Evolutionary conservation across 2,329 filamentous ascomycete species (phyloP).

Genomic region (Fusarium ramigenum): DNA sequence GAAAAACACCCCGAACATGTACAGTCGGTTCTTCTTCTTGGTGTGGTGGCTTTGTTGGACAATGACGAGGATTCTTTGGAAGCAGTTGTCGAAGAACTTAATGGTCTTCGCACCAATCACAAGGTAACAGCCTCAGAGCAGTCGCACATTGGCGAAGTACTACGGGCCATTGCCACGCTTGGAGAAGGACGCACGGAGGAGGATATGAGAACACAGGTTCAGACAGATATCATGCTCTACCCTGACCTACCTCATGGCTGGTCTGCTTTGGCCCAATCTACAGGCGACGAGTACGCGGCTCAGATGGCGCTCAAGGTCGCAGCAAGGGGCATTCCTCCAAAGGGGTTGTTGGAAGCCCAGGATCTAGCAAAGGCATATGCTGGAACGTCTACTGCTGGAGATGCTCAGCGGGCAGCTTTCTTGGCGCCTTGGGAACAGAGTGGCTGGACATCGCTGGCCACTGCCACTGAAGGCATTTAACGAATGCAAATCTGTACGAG

Average conservation of each 20-base stretch:
- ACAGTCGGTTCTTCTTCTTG: constrained; percentile 81
- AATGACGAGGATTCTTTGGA: constrained; percentile 81
- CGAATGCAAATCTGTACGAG: neutral
- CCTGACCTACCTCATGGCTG: constrained; percentile 84
- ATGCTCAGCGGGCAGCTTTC: constrained; percentile 81
- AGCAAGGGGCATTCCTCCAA: constrained; percentile 75
- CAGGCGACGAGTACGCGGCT: constrained; percentile 64
- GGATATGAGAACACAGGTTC: constrained; percentile 70
- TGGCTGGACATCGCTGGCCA: constrained; percentile 70
- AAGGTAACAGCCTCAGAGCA: constrained; percentile 71
- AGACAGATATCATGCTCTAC: constrained; percentile 81
- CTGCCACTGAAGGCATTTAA: constrained; percentile 40
- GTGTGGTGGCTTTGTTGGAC: constrained; percentile 84
- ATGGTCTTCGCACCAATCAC: constrained; percentile 74
- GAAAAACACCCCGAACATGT: constrained; percentile 79
- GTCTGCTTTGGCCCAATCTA: constrained; percentile 74
- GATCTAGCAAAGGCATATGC: constrained; percentile 79
- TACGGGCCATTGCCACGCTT: constrained; percentile 76
- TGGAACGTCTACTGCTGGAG: constrained; percentile 73
- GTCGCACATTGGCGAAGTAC: constrained; percentile 75
- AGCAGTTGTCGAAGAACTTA: constrained; percentile 81
- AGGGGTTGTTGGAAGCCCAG: constrained; percentile 71
- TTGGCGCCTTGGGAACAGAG: constrained; percentile 79
- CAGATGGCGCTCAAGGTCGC: constrained; percentile 88
- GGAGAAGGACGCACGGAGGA: constrained; percentile 59